Percentiles rank a stretch among this genome's conserved stretches.
These are phyloP conservation scores for Globisporangium orthogonon DNA, from an alignment of 352 stramenopile species.

Conservation along the genomic window DNA sequence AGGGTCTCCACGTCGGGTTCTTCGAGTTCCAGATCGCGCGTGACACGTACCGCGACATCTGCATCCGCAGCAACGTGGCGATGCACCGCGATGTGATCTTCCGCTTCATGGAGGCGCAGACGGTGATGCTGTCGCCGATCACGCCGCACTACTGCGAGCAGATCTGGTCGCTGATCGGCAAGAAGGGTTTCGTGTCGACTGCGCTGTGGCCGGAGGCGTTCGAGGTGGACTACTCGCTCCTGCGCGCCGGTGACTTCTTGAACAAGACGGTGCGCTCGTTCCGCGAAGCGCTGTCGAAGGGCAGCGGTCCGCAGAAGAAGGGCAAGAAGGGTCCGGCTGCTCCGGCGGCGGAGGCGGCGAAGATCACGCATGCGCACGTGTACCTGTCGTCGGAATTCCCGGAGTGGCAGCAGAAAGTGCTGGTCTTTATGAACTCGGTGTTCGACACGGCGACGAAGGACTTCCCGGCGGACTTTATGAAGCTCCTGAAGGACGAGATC, in stretches of 20 bases:
- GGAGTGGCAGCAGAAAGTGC: constrained; percentile 79
- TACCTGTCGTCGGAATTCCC: constrained; percentile 85
- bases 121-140: constrained; percentile 94
- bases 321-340: constrained; percentile 87
- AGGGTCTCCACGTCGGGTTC: constrained; percentile 97
- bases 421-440: constrained; percentile 74
- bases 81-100: constrained; percentile 93
- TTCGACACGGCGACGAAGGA: constrained; percentile 53
- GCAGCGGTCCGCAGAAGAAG: constrained; percentile 53
- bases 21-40: constrained; percentile 98
- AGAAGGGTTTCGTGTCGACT: constrained; percentile 87
- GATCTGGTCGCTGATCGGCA: constrained; percentile 91
- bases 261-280: constrained; percentile 90
- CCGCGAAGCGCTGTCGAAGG: constrained; percentile 81
- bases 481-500: constrained; percentile 77
- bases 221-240: constrained; percentile 90
- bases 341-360: constrained; percentile 71
- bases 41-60: constrained; percentile 97
- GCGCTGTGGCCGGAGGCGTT: constrained; percentile 82
- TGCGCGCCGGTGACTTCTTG: constrained; percentile 91
- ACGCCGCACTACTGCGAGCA: constrained; percentile 94
- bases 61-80: constrained; percentile 59
- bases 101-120: constrained; percentile 92
- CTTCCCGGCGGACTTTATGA: constrained; percentile 85
- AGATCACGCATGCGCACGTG: constrained; percentile 82